Evolutionary conservation across 352 stramenopile genomes (phyloP), one percentile per base, ranked within the genome.

Genomic region (Blastocystis sp.): DNA sequence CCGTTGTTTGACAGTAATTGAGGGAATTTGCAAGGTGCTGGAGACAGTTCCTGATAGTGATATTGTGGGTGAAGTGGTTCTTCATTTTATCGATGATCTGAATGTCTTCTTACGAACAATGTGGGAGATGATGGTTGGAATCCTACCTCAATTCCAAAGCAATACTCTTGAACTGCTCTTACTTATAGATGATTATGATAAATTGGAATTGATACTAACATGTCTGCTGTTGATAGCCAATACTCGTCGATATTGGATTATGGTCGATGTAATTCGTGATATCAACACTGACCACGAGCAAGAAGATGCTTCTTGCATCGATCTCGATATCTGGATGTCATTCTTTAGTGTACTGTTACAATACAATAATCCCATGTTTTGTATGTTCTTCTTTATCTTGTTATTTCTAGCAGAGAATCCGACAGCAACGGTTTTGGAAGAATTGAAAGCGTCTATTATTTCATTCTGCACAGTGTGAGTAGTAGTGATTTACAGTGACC

Each of bases 11-110:
- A 54, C 42, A 22, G 54, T 84, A 44, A 84, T 84, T 22, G 73
- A 84, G 17, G 73, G 73, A 3, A 84, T 84, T 37, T 84, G 73
- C 73, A 84, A 60, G 6, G 53, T 66, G 51, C 42, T 84, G 22
- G 73, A 84, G 73, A 84, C 53, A 22, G 73, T 84, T 51, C 73
- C 73, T 17, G 73, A 84, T 40, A 84, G 68, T 37, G 73, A 84
- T 51, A 84, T 84, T 37, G 73, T 84, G 19, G 73, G 73, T 57
- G 53, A 66, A 7, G 73, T 84, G 17, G 73, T 84, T 19, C 44
- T 84, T 11, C 73, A 84, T 57, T 84, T 84, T 57, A 40, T 84
- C 22, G 73, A 84, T 35, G 73, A 84, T 57, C 51, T 84, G 42
- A 84, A 84, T 51, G 37, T 42, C 7, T 84, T 84, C 73, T 57